phyloP scores from a whole-genome alignment of 345 rosid species.

The Jatropha curcas region DNA sequence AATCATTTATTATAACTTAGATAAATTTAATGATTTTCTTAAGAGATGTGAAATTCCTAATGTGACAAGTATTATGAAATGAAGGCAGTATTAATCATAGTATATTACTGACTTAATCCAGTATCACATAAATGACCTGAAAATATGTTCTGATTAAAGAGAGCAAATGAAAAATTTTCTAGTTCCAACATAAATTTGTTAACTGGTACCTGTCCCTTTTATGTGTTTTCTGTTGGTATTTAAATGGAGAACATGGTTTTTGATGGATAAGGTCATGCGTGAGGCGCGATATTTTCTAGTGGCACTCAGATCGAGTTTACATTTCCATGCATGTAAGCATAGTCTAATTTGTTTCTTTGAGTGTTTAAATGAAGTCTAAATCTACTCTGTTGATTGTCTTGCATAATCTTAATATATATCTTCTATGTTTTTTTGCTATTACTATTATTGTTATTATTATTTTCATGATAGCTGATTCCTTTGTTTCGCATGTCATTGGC shows the following conservation, averaged over 20 bases:
- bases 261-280: background rate
- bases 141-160: background rate
- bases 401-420: too few species aligned
- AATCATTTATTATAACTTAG: too few species aligned
- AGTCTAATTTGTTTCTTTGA: background rate
- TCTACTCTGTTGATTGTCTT: background rate
- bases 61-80: too few species aligned
- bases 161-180: background rate
- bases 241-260: background rate
- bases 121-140: background rate
- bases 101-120: background rate
- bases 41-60: too few species aligned
- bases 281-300: background rate
- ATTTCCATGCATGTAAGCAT: background rate
- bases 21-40: too few species aligned
- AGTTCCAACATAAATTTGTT: background rate
- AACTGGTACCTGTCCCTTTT: background rate
- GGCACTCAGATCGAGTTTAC: background rate
- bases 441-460: background rate
- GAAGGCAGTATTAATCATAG: background rate
- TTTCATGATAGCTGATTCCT: background rate
- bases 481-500: background rate
- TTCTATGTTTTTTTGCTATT: too few species aligned
- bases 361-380: background rate
- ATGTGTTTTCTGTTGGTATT: background rate